Percentiles rank a stretch among this genome's conserved stretches.
Evolutionary conservation across 192 early-diverging fungal genomes (phyloP).

Genomic region (Mortierella hygrophila): DNA sequence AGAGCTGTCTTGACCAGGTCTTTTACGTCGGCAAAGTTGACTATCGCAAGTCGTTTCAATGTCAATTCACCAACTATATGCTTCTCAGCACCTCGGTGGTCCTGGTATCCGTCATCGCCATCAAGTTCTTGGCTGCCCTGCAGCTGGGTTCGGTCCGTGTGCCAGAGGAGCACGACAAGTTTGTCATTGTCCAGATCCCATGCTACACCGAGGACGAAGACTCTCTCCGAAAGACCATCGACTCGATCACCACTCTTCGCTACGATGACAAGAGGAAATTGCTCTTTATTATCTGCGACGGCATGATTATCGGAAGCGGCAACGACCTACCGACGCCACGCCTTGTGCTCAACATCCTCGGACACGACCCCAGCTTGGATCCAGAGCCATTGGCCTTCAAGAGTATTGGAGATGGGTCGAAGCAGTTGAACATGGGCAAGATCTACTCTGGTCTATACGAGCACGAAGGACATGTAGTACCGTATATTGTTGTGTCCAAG

Average conservation of each 20-base stretch:
- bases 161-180: constrained; percentile 93
- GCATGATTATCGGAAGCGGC: constrained; percentile 95
- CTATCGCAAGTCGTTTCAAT: constrained; percentile 80
- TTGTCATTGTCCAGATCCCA: constrained; percentile 95
- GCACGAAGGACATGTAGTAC: constrained; percentile 88
- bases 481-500: constrained; percentile 95
- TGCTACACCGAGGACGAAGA: constrained; percentile 96
- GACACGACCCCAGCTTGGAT: constrained; percentile 83
- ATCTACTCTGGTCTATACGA: constrained; percentile 97
- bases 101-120: constrained; percentile 83
- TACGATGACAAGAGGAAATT: constrained; percentile 93
- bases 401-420: constrained; percentile 90
- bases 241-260: constrained; percentile 79
- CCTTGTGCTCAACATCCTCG: constrained; percentile 93
- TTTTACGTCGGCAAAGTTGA: constrained; percentile 90
- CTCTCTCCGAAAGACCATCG: constrained; percentile 85
- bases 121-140: constrained; percentile 85
- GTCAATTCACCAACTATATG: constrained; percentile 88
- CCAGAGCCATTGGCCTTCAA: constrained; percentile 85
- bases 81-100: constrained; percentile 81
- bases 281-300: constrained; percentile 90
- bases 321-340: constrained; percentile 98
- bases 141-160: constrained; percentile 79
- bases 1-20: constrained; percentile 82
- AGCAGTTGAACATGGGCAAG: constrained; percentile 95